Conservation (phyloP, 1,284 basidiomycete genomes). For the Neolentinus lepideus region DNA sequence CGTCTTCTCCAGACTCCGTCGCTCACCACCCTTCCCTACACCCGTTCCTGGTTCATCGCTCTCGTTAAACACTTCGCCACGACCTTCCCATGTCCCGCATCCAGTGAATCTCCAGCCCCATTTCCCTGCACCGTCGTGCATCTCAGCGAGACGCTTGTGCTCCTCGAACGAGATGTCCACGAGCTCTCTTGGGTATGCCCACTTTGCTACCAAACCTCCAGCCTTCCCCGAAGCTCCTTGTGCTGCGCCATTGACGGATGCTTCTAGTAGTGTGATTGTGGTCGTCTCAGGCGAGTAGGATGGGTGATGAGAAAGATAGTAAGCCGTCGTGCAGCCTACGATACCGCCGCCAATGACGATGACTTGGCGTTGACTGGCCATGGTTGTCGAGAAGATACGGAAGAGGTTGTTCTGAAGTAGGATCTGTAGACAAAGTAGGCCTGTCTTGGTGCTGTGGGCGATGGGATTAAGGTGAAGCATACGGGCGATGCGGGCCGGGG, state of each 20-base stretch:
- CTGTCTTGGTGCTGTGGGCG: too few species aligned
- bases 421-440: too few species aligned
- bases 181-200: constrained; percentile 74
- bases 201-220: constrained; percentile 85
- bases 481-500: too few species aligned
- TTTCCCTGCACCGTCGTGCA: constrained; percentile 62
- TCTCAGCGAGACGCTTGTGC: constrained; percentile 71
- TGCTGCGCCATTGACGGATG: constrained; percentile 56
- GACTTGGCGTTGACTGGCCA: constrained; percentile 14
- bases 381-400: background rate
- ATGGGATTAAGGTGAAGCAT: too few species aligned
- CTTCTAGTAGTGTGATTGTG: constrained; percentile 71
- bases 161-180: constrained; percentile 75
- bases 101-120: constrained; percentile 80
- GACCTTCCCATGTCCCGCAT: constrained; percentile 64
- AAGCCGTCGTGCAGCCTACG: constrained; percentile 83
- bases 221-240: constrained; percentile 86
- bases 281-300: constrained; percentile 30
- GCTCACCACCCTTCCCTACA: constrained; percentile 22
- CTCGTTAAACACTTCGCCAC: constrained; percentile 29
- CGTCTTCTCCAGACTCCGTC: constrained; percentile 50
- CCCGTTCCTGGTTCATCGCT: constrained; percentile 15
- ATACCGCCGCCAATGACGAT: constrained; percentile 61
- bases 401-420: too few species aligned
- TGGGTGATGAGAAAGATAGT: constrained; percentile 64